Evolutionary conservation across 2,329 filamentous ascomycete species (phyloP).

Genomic region (Thielaviopsis punctulata): DNA sequence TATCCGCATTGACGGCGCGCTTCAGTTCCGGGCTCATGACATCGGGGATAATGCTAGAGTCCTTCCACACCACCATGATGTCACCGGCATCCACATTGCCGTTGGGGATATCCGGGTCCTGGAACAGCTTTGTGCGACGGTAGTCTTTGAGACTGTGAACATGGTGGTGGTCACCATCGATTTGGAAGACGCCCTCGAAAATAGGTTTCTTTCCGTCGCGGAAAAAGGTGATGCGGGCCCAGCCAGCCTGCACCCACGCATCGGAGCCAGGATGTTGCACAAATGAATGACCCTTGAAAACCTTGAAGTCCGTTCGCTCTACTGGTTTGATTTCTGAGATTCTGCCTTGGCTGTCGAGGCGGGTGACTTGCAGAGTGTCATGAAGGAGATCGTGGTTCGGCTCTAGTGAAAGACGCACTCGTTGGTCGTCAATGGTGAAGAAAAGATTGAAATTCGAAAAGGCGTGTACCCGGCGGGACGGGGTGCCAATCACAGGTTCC

Average conservation of each 20-base stretch:
- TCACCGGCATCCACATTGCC: constrained; percentile 38
- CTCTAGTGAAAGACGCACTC: constrained; percentile 63
- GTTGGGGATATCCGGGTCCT: constrained; percentile 49
- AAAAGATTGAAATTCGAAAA: constrained; percentile 70
- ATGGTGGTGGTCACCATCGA: constrained; percentile 73
- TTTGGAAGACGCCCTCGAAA: constrained; percentile 78
- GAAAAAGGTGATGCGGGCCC: constrained; percentile 66
- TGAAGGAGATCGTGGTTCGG: constrained; percentile 84
- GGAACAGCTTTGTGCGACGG: constrained; percentile 47
- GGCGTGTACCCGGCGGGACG: constrained; percentile 62
- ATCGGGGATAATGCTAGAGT: constrained; percentile 59
- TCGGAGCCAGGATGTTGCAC: constrained; percentile 39
- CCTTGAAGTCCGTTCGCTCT: constrained; percentile 55
- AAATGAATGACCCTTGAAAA: constrained; percentile 70
- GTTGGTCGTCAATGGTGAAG: constrained; percentile 56
- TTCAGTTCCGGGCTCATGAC: constrained; percentile 36
- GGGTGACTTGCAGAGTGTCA: constrained; percentile 55
- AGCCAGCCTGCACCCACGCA: constrained; percentile 68
- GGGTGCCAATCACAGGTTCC: constrained; percentile 59
- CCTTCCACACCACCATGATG: constrained; percentile 79
- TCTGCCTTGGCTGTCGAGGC: constrained; percentile 54
- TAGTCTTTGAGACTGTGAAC: constrained; percentile 64
- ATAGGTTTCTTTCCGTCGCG: constrained; percentile 61
- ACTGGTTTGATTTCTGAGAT: constrained; percentile 51
- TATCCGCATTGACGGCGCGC: constrained; percentile 28